These are phyloP conservation scores for Ascochyta viciae-villosae DNA, from an alignment of 2,329 filamentous ascomycete genomes.

Conservation along the genomic window DNA sequence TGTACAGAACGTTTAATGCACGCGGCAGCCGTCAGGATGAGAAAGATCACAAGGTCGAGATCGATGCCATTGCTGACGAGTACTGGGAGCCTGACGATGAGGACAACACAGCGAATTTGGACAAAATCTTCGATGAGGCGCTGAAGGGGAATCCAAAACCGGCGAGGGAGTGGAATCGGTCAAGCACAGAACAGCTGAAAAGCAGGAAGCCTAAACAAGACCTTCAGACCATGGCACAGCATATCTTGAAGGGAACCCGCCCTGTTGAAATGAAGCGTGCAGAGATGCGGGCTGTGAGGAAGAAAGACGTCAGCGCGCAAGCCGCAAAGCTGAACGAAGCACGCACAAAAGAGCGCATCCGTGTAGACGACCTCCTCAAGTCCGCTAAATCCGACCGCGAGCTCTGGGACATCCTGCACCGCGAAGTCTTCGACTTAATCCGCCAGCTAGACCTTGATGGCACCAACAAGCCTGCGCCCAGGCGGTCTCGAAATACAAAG, in stretches of 20 bases:
- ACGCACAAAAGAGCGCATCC: conserved; percentile 53
- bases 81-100: conserved; percentile 43
- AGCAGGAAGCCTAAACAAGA: conserved; percentile 14
- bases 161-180: conserved; percentile 5
- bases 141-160: conserved; percentile 23
- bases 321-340: conserved; percentile 21
- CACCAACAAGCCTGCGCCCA: neutral
- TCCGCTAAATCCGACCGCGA: conserved; percentile 66
- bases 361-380: conserved; percentile 64
- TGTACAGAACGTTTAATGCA: conserved; percentile 39
- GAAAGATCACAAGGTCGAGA: conserved; percentile 20
- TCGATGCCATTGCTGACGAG: conserved; percentile 42
- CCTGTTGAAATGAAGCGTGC: conserved; percentile 6
- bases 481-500: neutral
- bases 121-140: conserved; percentile 42
- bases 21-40: conserved; percentile 27
- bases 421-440: conserved; percentile 70
- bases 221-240: conserved; percentile 25
- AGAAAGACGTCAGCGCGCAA: conserved; percentile 12
- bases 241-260: conserved; percentile 17
- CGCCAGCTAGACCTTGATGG: conserved; percentile 61
- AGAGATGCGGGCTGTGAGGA: neutral
- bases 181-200: conserved; percentile 11
- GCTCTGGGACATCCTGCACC: conserved; percentile 71
- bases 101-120: conserved; percentile 23